Evolutionary conservation across 2,329 filamentous ascomycete genomes (phyloP), one percentile per base, ranked within the genome.

Genomic region (Didymella glomerata): DNA sequence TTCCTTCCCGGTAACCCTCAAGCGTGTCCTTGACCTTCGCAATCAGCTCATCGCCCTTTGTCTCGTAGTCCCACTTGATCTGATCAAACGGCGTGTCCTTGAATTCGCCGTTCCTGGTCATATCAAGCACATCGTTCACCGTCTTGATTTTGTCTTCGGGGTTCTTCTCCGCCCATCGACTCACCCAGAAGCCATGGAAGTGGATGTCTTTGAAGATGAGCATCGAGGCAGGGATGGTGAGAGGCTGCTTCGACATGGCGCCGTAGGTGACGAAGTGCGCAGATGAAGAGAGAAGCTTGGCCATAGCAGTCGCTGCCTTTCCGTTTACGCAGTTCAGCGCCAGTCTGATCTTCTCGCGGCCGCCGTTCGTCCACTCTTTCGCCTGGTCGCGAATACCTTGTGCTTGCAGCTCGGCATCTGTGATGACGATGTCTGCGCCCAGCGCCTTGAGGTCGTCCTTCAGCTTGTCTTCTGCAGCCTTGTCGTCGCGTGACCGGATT

Each of bases 131-230:
- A 78, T 97, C 91, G 24, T 90, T 85, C n/a, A 98, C 88, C 44
- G 92, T 96, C 72, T 84, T 85, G 74, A 86, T 85, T 81, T 96
- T 96, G 60, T 89, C 88, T 6, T 84, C 82, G 0, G 88, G 85
- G 68, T 97, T 84, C 63, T 84, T 80, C 73, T 93, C 89, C 47
- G 90, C 92, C 94, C 95, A 98, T 60, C 85, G 87, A 73, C 90
- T 95, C 24, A 98, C 88, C 95, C 95, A 99, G 78, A 98, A 99
- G 4, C 95, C 96, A 62, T 91, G 85, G 72, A 97, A 96, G 50
- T 86, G 84, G 51, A 98, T 84, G 68, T 98, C 88, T 78, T 94
- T 95, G 82, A 99, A 99, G 69, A 99, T 99, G 60, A 98, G 82
- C 67, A 96, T 82, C 0, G 90, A 91, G 0, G 93, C 90, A 0